Base-by-base conservation (phyloP, 495 filamentous ascomycete genomes). In the Cairneyella variabilis region DNA sequence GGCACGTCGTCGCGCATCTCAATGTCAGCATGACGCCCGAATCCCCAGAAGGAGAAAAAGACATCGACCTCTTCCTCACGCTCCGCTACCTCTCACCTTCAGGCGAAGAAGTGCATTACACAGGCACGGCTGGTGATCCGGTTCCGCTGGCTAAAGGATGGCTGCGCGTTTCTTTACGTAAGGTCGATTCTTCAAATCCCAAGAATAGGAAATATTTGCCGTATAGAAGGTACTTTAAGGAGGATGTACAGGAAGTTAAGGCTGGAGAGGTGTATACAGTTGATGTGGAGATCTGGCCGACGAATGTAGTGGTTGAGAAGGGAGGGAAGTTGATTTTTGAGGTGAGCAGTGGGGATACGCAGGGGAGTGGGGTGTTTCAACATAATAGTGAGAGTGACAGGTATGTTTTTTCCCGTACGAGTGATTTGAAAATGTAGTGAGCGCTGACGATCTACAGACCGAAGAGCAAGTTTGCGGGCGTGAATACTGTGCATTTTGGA, bases 251-350 rank as follows among this genome's bases (percentile, higher is more conserved):
- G 27, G 70, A 71, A 12, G 78, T 86, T 0, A 69, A 76, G 22
- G 67, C 73, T 0, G 76, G 75, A 0, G 74, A 80, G 52, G 73
- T 86, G 3, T 86, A 88, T 53, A 62, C 62, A 0, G 80, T 86
- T 0, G 83, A 85, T 56, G 72, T 88, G 9, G 84, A 88, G 68
- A 61, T 86, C 3, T 86, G 83, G 84, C 84, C 84, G 14, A 86
- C 82, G 0, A 84, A 84, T 62, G 79, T 84, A 0, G 72, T 88
- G 4, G 74, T 84, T 12, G 74, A 73, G 40, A 66, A 70, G 38
- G 79, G 80, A 0, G 72, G 70, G 0, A 72, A 67, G 56, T 56
- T 85, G 26, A 69, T 82, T 12, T 66, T 87, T n/a, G 81, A 87
- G 60, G 71, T 85, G 3, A 52, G 70, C 1, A 71, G 68, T 53